Base-by-base conservation (phyloP, 176 grass and related monocot species). In the Triticum timopheevii region DNA sequence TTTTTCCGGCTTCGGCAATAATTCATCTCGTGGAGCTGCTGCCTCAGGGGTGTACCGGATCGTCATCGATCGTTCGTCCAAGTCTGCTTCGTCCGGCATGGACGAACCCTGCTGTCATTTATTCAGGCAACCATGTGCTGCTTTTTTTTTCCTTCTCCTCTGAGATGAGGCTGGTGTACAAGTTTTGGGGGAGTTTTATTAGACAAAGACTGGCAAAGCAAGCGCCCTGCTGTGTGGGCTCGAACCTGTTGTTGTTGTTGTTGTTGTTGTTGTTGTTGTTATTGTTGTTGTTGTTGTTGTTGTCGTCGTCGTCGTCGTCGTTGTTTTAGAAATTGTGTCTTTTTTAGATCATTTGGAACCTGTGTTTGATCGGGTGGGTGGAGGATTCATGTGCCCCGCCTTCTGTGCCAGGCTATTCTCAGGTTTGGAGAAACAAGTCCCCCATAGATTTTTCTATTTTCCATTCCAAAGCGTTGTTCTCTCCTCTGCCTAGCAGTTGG, bases 161-260 rank as follows among this genome's bases (percentile, higher is more conserved):
- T 38, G 38, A 72, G 84, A 73, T 66, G 79, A 45, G 39, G n/a
- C 39, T 75, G 22, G 24, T 83, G 89, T 87, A 87, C 74, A 87
- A 80, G 47, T 76, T 87, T 90, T 83, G 38, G 73, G 73, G 31
- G 64, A 44, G 73, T 54, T 83, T 90, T 66, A 38, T 86, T 76
- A 62, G 65, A 79, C 68, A 83, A 83, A 31, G 17, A 54, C 40
- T 73, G 54, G 82, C 77, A 86, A 86, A 72, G 73, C 28, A 20
- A 7, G 73, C 69, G 40, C 65, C 84, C 71, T 50, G 38, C 27
- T 6, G 6, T 54, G 17, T 23, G 47, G 63, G 64, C 34, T 66
- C 27, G 76, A 87, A 47, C 47, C 63, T 11, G 76, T 65, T 76
- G 56, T 65, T 81, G 54, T 40, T 40, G 39, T 39, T 2, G 38